Evolutionary conservation across 495 filamentous ascomycete genomes (phyloP), one percentile per base, ranked within the genome.

Genomic region (Tirmania nivea): DNA sequence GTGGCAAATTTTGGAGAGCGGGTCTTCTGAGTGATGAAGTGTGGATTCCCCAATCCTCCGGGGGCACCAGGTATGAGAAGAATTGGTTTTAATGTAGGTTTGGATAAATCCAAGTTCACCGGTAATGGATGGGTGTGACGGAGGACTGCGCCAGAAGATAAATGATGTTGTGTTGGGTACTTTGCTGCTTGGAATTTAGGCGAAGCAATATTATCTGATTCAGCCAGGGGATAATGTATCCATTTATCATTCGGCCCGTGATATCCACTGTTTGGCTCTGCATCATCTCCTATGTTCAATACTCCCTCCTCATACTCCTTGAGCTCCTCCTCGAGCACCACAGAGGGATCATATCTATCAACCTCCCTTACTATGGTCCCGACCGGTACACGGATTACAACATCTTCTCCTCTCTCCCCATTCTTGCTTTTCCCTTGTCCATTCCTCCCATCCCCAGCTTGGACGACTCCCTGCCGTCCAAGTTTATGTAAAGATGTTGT

Each of bases 1-100:
- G 86, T 93, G 8, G 89, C 92, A 65, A 87, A 90, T 57, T 84
- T 81, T 1, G 90, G 92, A 49, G 79, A 72, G 1, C 75, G 73
- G 19, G 74, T 75, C 8, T 76, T 69, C 48, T 75, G 80, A 0
- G 82, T 79, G 8, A 81, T 74, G 60, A 94, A 97, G 61, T 95
- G 86, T 12, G 90, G 86, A 60, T 97, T 97, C 1, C 90, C 90
- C 36, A 94, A 68, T 0, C 90, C 90, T 10, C 92, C 92, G 48
- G 84, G 75, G 12, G 84, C 86, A 17, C 90, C 90, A 2, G 85
- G 84, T 2, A 84, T 81, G n/a, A 97, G 74, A n/a, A 97, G 70
- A 52, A 94, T 77, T 0, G 90, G 90, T 42, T 75, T 73, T 12
- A 83, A 76, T 69, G 88, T 94, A 1, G 84, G 81, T 21, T 75